Evolutionary conservation across 2,329 filamentous ascomycete genomes (phyloP), one percentile per base, ranked within the genome.

Genomic region (Fusarium continuum): DNA sequence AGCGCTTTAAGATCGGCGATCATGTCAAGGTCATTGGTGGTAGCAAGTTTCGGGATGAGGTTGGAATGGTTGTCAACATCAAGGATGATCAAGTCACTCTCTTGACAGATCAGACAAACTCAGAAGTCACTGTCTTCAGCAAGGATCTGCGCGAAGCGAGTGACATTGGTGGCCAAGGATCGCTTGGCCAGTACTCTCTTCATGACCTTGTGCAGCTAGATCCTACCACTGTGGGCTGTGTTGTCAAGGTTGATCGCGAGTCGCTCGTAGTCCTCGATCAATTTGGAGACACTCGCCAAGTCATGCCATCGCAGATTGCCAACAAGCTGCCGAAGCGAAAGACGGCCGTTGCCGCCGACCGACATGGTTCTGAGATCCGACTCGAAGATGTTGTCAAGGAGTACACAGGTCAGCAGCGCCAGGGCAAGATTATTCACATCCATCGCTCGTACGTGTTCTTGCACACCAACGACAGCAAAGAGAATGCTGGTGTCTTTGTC

Each of bases 21-120:
- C 95, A 99, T 73, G 95, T 99, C 80, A 98, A 98, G 80, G 95
- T 99, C 68, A 96, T 97, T 74, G 94, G 95, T 51, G 94, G 93
- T 32, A 97, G 93, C 79, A 91, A 92, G 70, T 98, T 93, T 76
- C 88, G 91, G 51, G 95, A 97, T 70, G 95, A 99, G 78, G 91
- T 98, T 38, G 95, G 95, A 77, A 96, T 97, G 86, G 93, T 99
- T 46, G 93, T 98, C 65, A 92, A 92, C 75, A 95, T 97, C 67
- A 90, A 88, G 43, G 92, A 96, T 58, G 95, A 99, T 74, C 89
- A 91, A 32, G 93, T 99, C 55, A 98, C 95, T 2, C 82, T 99
- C 65, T 82, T 99, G 65, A 97, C 92, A 41, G 95, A 99, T 78
- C 92, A 95, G 75, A 95, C 88, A 59, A 94, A 95, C 77, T 88